phyloP scores from a whole-genome alignment of 192 early-diverging fungal genomes.

The Backusella sp. region DNA sequence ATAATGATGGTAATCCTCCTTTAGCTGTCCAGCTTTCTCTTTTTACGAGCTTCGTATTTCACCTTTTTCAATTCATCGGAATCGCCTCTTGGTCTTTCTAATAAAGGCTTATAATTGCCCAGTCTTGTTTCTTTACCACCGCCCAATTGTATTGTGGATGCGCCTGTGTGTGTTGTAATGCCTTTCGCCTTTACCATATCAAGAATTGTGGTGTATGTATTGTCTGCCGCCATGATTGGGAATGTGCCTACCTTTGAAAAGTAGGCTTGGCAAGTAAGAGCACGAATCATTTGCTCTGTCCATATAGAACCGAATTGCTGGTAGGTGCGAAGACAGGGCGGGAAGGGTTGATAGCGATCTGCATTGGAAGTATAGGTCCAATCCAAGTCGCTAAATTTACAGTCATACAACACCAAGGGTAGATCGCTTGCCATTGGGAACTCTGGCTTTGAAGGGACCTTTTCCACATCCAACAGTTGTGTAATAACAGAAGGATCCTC shows the following conservation, averaged over 20 bases:
- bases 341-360: constrained; percentile 26
- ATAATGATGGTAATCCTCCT: no score
- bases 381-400: constrained; percentile 63
- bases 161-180: not conserved
- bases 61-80: constrained; percentile 36
- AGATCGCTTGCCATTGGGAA: constrained; percentile 92
- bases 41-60: constrained; percentile 33
- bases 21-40: constrained; percentile 8
- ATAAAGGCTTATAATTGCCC: constrained; percentile 19
- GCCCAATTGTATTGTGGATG: constrained; percentile 26
- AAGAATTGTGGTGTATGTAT: not conserved
- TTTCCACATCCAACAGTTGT: constrained; percentile 64
- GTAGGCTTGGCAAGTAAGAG: constrained; percentile 43
- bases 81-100: constrained; percentile 31
- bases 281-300: constrained; percentile 48
- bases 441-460: constrained; percentile 70
- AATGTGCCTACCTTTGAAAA: constrained; percentile 17
- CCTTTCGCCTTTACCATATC: not conserved
- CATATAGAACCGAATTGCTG: constrained; percentile 48
- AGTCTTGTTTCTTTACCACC: constrained; percentile 27
- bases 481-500: constrained; percentile 73
- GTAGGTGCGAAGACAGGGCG: constrained; percentile 37
- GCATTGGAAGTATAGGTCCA: constrained; percentile 55
- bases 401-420: constrained; percentile 89
- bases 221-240: constrained; percentile 8